A percentile compares a stretch with the other conserved stretches of the same genome.
phyloP scores from a whole-genome alignment of 306 rosid species.

The Rubus idaeus region DNA sequence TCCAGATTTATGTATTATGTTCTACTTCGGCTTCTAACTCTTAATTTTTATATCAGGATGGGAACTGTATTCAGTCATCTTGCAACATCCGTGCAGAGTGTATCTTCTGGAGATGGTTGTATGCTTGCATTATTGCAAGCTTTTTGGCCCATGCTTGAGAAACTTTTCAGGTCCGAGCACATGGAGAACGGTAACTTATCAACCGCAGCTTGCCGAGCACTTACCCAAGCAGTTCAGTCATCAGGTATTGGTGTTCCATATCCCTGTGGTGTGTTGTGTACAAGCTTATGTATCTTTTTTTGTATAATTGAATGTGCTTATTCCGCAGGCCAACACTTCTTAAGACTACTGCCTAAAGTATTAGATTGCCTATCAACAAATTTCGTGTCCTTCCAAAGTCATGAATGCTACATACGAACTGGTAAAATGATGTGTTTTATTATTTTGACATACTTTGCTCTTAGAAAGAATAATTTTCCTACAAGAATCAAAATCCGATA shows the following conservation, averaged over 20 bases:
- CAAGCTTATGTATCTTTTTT: background rate
- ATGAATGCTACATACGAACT: constrained; percentile 89
- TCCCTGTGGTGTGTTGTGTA: background rate
- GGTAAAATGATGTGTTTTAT: constrained; percentile 39
- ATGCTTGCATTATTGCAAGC: constrained; percentile 63
- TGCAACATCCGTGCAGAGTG: constrained; percentile 48
- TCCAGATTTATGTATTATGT: background rate
- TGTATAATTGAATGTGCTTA: constrained; percentile 15
- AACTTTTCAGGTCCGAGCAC: constrained; percentile 75
- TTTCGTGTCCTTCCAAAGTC: constrained; percentile 78
- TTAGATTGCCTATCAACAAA: constrained; percentile 81
- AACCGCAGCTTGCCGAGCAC: constrained; percentile 90
- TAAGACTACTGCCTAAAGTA: constrained; percentile 68
- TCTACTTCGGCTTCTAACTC: constrained; percentile 15
- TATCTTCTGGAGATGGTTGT: constrained; percentile 67
- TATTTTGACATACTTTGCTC: background rate
- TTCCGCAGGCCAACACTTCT: constrained; percentile 81
- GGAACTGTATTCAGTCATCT: constrained; percentile 94
- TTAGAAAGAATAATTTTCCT: background rate
- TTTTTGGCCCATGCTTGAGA: constrained; percentile 93
- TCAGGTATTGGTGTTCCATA: constrained; percentile 53
- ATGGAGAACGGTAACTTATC: constrained; percentile 89
- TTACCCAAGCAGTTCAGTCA: constrained; percentile 86
- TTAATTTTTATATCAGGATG: constrained; percentile 52
- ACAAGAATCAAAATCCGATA: background rate